Percentiles rank a stretch among this genome's conserved stretches.
These are phyloP conservation scores for Aspergillus ustus DNA, from an alignment of 2,329 filamentous ascomycete genomes.

Conservation along the genomic window DNA sequence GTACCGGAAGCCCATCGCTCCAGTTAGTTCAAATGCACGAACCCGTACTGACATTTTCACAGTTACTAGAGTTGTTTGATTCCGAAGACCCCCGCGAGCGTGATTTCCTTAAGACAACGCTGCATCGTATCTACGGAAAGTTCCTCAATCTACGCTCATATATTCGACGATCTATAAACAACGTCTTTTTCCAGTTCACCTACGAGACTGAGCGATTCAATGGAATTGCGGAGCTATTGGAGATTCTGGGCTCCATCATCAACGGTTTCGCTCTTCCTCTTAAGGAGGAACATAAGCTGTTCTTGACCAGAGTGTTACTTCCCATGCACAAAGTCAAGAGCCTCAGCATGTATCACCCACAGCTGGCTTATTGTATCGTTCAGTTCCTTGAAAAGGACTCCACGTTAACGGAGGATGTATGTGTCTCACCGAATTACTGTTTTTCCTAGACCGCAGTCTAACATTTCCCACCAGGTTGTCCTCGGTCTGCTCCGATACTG, in stretches of 20 bases:
- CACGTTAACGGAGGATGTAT: constrained; percentile 91
- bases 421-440: constrained; percentile 28
- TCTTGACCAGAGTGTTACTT: constrained; percentile 88
- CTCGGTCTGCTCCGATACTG: constrained; percentile 93
- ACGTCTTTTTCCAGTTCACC: constrained; percentile 99
- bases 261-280: constrained; percentile 96
- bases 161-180: constrained; percentile 98
- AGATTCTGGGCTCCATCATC: constrained; percentile 98
- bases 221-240: constrained; percentile 92
- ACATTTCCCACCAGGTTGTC: constrained; percentile 68
- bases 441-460: not conserved
- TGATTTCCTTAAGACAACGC: constrained; percentile 96
- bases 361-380: constrained; percentile 97
- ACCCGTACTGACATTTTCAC: constrained; percentile 15
- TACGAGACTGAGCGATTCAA: constrained; percentile 99
- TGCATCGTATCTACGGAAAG: constrained; percentile 98
- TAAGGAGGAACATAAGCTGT: constrained; percentile 98
- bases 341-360: constrained; percentile 99
- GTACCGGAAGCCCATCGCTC: constrained; percentile 39
- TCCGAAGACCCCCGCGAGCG: constrained; percentile 96
- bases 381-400: constrained; percentile 99
- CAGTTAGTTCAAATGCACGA: not conserved
- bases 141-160: constrained; percentile 97
- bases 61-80: constrained; percentile 96
- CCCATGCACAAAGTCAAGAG: constrained; percentile 98